phyloP scores from a whole-genome alignment of 2,329 filamentous ascomycete genomes.

The Hypomyces rosellus region DNA sequence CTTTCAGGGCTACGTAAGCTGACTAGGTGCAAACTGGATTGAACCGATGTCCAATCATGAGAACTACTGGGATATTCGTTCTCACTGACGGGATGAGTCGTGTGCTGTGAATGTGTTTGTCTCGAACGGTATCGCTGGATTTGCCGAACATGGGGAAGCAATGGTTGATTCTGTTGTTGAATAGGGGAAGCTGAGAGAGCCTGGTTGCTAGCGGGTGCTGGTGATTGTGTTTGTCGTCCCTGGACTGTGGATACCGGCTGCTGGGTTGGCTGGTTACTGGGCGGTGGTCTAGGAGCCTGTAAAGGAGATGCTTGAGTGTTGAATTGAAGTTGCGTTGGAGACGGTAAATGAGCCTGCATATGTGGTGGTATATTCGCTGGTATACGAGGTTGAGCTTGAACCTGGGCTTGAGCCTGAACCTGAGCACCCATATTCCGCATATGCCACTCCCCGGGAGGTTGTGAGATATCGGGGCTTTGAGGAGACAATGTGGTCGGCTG shows the following conservation, averaged over 20 bases:
- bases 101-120: not conserved
- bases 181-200: not conserved
- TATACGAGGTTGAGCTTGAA: not conserved
- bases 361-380: not conserved
- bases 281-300: not conserved
- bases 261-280: no score
- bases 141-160: not conserved
- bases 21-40: slow-evolving; percentile 41
- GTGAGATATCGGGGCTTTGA: no score
- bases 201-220: not conserved
- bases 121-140: not conserved
- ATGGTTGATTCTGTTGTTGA: no score
- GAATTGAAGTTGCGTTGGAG: not conserved
- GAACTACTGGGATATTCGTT: slow-evolving; percentile 36
- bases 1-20: slow-evolving; percentile 42
- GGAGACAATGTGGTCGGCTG: no score
- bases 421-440: not conserved
- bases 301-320: not conserved
- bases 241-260: no score
- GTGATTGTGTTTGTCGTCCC: not conserved
- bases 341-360: not conserved
- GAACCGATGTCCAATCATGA: slow-evolving; percentile 35
- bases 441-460: no score
- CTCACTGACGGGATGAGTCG: slow-evolving; percentile 2
- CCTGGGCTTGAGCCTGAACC: not conserved